A percentile compares a stretch with the other conserved stretches of the same genome.
These are phyloP conservation scores for Phaeosphaeriaceae sp. DNA, from an alignment of 2,329 filamentous ascomycete genomes.

Conservation along the genomic window DNA sequence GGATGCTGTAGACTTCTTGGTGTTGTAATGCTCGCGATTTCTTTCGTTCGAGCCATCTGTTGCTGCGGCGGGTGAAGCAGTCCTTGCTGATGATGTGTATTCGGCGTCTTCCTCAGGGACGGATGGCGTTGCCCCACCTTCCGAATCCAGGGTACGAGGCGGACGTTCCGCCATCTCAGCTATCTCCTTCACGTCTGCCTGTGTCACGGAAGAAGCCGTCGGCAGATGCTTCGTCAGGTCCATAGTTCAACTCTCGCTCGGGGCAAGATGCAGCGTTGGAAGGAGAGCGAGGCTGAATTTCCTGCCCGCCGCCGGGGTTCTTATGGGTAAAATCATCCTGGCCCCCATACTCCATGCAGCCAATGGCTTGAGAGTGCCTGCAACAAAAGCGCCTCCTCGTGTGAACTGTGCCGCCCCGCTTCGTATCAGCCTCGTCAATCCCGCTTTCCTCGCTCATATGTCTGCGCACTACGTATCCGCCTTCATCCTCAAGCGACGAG, in stretches of 20 bases:
- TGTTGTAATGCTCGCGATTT: not conserved
- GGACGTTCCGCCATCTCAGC: not conserved
- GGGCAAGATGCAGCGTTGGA: not conserved
- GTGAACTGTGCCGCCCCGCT: not conserved
- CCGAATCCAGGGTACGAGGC: not conserved
- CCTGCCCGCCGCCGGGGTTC: not conserved
- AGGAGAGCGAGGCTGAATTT: not conserved
- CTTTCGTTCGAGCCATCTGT: not conserved
- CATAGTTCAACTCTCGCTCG: not conserved
- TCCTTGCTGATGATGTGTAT: not conserved
- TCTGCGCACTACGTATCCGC: not conserved
- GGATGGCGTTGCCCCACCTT: not conserved
- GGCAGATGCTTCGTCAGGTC: not conserved
- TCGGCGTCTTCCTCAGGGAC: not conserved
- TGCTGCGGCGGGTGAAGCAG: not conserved
- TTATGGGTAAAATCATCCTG: not conserved
- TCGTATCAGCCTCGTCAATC: not conserved
- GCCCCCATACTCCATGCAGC: not conserved
- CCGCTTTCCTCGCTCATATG: not conserved
- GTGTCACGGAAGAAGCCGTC: not conserved
- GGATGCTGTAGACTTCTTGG: not conserved
- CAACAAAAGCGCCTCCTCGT: not conserved
- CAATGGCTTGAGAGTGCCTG: not conserved
- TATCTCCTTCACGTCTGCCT: not conserved
- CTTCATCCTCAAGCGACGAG: not conserved